Evolutionary conservation across 176 grass and related monocot species (phyloP), one percentile per base, ranked within the genome.

Genomic region (Zizania latifolia): DNA sequence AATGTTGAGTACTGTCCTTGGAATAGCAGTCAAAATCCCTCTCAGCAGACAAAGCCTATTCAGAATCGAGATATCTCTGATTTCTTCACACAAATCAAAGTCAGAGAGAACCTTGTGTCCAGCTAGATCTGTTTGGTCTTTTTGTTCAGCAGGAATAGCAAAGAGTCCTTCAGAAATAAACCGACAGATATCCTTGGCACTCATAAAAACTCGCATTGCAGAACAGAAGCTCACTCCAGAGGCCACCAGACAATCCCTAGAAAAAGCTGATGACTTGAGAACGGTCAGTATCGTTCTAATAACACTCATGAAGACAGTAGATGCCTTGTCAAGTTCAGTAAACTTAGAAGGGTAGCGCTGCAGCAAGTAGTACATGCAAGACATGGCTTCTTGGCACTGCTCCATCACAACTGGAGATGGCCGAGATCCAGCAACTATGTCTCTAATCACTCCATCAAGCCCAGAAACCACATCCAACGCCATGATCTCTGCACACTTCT

Each of bases 301-400:
- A 63, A 80, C 75, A 62, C 63, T 84, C 65, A 33, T 78, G 58
- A 94, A 94, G 75, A 94, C 70, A 76, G 14, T 73, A 21, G 88
- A 92, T 40, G 75, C 78, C 70, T 88, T 79, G 23, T 90, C 82
- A 32, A 82, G 77, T 30, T 68, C 86, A 36, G 71, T 58, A 64
- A 98, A 94, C 70, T 81, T 87, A 58, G 71, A 85, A 17, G 95
- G 89, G 78, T 94, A 92, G 64, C 84, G 79, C 84, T 98, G 95
- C 72, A 98, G 86, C 89, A 98, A 82, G 84, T 94, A 98, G 63
- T 98, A 94, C 84, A 98, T 83, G 86, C 95, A 98, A 77, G 95
- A 98, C 95, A 98, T 92, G 57, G 91, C 84, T 39, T 94, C 95
- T 59, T 98, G 95, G 86, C 91, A 94, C 82, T 90, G 91, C 63